phyloP scores from a whole-genome alignment of 2,329 filamentous ascomycete species.

The Colletotrichum euphorbiae region DNA sequence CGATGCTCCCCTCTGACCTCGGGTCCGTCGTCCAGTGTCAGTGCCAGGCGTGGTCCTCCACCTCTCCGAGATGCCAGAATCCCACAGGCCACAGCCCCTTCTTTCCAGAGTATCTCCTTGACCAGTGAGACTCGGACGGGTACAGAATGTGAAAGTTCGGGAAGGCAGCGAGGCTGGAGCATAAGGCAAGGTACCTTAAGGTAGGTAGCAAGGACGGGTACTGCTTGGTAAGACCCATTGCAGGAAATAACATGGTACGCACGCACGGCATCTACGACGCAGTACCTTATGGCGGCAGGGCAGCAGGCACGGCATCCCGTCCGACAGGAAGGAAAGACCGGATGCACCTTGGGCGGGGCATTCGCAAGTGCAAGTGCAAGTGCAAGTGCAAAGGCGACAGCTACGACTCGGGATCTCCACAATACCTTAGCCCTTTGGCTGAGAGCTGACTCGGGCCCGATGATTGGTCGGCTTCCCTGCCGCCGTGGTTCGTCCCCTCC shows the following conservation, averaged over 20 bases:
- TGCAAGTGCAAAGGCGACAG: background rate
- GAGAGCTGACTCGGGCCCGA: slow-evolving; percentile 1
- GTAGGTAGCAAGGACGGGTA: too few species aligned
- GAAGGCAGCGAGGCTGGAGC: slow-evolving; percentile 25
- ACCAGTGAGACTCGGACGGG: slow-evolving; percentile 18
- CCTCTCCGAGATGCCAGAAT: slow-evolving; percentile 37
- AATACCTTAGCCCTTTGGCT: background rate
- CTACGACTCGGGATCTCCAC: slow-evolving; percentile 32
- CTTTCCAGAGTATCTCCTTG: slow-evolving; percentile 39
- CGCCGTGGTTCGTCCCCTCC: slow-evolving; percentile 34
- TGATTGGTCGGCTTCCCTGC: slow-evolving; percentile 12
- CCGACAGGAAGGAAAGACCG: background rate
- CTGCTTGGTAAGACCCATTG: too few species aligned
- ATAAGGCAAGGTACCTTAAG: too few species aligned
- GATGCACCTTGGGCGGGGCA: too few species aligned
- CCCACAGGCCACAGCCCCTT: slow-evolving; percentile 33
- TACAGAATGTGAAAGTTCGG: slow-evolving; percentile 24
- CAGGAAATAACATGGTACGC: too few species aligned
- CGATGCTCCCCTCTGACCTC: slow-evolving; percentile 9
- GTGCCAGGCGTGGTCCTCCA: slow-evolving; percentile 26
- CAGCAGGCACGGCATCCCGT: slow-evolving; percentile 1
- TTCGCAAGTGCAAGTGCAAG: too few species aligned
- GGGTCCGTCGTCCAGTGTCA: background rate
- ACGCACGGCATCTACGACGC: too few species aligned
- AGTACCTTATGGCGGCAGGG: too few species aligned